Conservation (phyloP, 129 eudicot genomes). For the Rutidosis leptorrhynchoides region DNA sequence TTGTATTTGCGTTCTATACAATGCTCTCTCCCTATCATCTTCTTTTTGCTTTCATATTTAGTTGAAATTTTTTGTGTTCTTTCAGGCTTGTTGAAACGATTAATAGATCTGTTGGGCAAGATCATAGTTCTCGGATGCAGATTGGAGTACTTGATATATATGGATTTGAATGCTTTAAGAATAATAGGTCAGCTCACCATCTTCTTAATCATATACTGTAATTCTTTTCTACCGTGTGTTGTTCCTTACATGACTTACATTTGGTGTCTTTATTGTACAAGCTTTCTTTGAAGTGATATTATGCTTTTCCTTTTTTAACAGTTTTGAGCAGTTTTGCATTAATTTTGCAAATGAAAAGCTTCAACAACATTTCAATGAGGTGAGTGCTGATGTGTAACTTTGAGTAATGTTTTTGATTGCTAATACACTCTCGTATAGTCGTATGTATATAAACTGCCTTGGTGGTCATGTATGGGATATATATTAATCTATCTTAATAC, state of each 20-base stretch:
- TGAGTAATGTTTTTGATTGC: background rate
- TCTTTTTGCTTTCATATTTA: background rate
- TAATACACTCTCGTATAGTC: background rate
- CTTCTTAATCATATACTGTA: slow-evolving; percentile 6
- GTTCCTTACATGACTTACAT: slow-evolving; percentile 3
- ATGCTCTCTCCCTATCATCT: background rate
- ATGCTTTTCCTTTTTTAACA: slow-evolving; percentile 31
- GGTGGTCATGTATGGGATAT: background rate
- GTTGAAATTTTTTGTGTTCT: slow-evolving; percentile 22
- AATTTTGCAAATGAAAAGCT: slow-evolving; percentile 99
- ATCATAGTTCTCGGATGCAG: slow-evolving; percentile 64
- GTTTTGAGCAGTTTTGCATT: slow-evolving; percentile 98
- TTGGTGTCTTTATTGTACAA: background rate
- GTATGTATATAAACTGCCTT: background rate
- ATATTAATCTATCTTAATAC: slow-evolving; percentile 5
- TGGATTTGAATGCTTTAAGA: slow-evolving; percentile 95
- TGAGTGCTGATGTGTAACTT: slow-evolving; percentile 30
- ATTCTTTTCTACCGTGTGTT: slow-evolving; percentile 16
- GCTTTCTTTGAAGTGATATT: slow-evolving; percentile 14
- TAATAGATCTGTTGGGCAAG: slow-evolving; percentile 95
- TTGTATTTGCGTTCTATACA: slow-evolving; percentile 3
- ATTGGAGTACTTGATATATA: slow-evolving; percentile 96
- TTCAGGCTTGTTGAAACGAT: slow-evolving; percentile 98
- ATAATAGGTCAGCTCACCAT: slow-evolving; percentile 54
- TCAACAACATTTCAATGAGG: slow-evolving; percentile 99